Base-by-base conservation (phyloP, 768 basidiomycete genomes). In the Phylloporus arenicola region DNA sequence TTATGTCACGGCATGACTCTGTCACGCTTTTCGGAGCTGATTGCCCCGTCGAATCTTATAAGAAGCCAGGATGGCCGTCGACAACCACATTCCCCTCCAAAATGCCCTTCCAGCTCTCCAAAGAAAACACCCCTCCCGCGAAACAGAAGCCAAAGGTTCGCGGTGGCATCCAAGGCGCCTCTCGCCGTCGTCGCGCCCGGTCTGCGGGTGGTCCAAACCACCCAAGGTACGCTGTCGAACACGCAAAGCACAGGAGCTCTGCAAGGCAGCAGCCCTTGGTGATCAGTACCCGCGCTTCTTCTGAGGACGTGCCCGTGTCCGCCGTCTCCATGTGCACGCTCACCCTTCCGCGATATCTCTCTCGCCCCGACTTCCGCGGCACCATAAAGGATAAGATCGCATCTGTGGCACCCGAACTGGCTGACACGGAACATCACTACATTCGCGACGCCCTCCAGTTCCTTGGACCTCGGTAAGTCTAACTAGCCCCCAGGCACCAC, bases 171-270 rank as follows among this genome's bases (percentile, higher is more conserved):
- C 65, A 69, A 20, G 68, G 56, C 1, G 66, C 69, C 0, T 59
- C 70, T 14, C 71, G 67, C 45, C 72, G 75, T 11, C 71, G 76
- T 29, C 71, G 76, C n/a, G 65, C 63, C 16, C 71, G 71, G 33
- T 54, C 57, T 6, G 60, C 61, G 6, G 67, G 67, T 6, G 61
- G 60, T 10, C 48, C 62, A 1, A 54, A 62, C 25, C 63, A 63
- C 22, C 56, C 71, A 10, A 70, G 69, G 47, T 69, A 70, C 46
- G 63, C 62, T 1, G 59, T 71, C 24, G 67, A 68, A 31, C 71
- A 72, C 13, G 72, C 77, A 17, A 77, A 68, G 47, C 68, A 70
- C 10, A 69, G 68, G 50, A 65, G 46, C 20, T 35, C 54, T 4
- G 9, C 37, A 11, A 61, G 40, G 13, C 22, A 31, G 12, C 47